Conservation (phyloP, 2,329 filamentous ascomycete species). For the Arthrobotrys sinensis region DNA sequence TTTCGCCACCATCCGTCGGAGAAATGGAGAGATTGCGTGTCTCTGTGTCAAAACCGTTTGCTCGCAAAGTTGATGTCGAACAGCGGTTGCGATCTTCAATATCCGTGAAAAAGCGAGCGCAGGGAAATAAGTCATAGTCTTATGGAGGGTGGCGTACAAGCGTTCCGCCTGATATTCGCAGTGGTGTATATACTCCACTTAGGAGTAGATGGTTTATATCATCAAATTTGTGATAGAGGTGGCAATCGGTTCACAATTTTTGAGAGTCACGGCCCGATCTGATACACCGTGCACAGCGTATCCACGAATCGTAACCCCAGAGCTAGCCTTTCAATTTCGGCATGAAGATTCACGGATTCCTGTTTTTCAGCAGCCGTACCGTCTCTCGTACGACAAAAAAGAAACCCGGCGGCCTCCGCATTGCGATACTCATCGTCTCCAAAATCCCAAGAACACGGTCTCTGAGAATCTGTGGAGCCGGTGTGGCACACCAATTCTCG, state of each 20-base stretch:
- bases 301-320: neutral
- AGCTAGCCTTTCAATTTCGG: neutral
- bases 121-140: conserved; percentile 34
- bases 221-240: conserved; percentile 5
- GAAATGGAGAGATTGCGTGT: conserved; percentile 17
- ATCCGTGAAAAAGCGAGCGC: conserved; percentile 58
- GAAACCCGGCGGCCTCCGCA: conserved; percentile 42
- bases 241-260: conserved; percentile 26
- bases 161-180: conserved; percentile 38
- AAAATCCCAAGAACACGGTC: conserved; percentile 53
- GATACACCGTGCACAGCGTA: neutral
- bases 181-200: neutral
- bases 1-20: conserved; percentile 45
- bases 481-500: conserved; percentile 47
- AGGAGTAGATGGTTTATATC: neutral
- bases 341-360: neutral
- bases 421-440: conserved; percentile 43
- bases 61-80: conserved; percentile 49
- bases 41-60: neutral
- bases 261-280: conserved; percentile 10
- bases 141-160: conserved; percentile 21
- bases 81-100: conserved; percentile 11
- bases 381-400: conserved; percentile 44
- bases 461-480: conserved; percentile 36
- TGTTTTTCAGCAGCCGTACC: conserved; percentile 18